Evolutionary conservation across 2,329 filamentous ascomycete genomes (phyloP).

Genomic region (Fusarium dimerum): DNA sequence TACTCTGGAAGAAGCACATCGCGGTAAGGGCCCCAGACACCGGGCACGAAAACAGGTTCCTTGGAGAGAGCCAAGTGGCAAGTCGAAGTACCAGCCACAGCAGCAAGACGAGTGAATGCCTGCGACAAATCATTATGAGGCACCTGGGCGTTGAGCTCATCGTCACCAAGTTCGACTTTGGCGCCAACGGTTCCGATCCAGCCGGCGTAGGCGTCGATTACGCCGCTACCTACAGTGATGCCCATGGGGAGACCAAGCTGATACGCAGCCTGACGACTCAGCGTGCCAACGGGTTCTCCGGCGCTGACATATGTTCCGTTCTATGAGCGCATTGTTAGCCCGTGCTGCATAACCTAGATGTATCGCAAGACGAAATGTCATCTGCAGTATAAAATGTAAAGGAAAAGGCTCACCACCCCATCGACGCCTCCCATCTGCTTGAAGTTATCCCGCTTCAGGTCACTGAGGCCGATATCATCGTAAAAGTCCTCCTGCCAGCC

Average conservation of each 20-base stretch:
- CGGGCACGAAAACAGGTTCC: conserved; percentile 88
- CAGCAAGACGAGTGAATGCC: conserved; percentile 88
- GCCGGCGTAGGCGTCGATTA: conserved; percentile 97
- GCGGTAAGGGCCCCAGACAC: conserved; percentile 96
- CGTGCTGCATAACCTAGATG: background rate
- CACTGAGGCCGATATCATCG: conserved; percentile 79
- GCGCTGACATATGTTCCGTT: conserved; percentile 90
- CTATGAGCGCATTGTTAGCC: conserved; percentile 48
- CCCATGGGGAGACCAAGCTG: conserved; percentile 84
- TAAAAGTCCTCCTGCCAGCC: conserved; percentile 98
- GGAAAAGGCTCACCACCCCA: conserved; percentile 73
- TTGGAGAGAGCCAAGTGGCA: conserved; percentile 96
- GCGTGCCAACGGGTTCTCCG: conserved; percentile 82
- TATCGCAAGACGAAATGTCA: background rate
- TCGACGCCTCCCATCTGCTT: conserved; percentile 92
- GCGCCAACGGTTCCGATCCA: conserved; percentile 99
- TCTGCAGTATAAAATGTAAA: conserved; percentile 13
- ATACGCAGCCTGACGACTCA: conserved; percentile 79
- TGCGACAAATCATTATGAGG: conserved; percentile 86
- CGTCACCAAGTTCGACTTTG: conserved; percentile 73
- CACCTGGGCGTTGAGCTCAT: conserved; percentile 66
- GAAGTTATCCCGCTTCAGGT: conserved; percentile 83
- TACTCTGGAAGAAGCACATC: conserved; percentile 89
- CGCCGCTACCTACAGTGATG: conserved; percentile 91
- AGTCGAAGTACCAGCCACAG: conserved; percentile 94